A percentile compares a stretch with the other conserved stretches of the same genome.
These are phyloP conservation scores for Solanum chacoense DNA, from an alignment of 305 asterid genomes.

Conservation along the genomic window DNA sequence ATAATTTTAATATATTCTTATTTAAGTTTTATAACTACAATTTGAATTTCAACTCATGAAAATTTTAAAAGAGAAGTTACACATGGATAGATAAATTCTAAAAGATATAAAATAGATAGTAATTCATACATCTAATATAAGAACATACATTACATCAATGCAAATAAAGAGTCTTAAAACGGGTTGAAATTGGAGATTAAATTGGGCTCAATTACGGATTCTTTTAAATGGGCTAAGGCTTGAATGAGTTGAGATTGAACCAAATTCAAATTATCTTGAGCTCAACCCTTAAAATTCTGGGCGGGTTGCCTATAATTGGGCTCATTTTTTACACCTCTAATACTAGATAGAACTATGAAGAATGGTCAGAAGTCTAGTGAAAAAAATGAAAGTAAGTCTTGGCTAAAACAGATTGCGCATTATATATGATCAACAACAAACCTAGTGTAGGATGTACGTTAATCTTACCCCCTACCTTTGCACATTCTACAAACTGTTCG, in stretches of 20 bases:
- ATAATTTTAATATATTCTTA: too few relatives aligned
- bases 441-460: neutral
- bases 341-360: neutral
- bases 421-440: neutral
- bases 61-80: neutral
- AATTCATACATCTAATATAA: neutral
- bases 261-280: neutral
- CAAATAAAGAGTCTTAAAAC: too few relatives aligned
- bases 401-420: neutral
- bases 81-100: neutral
- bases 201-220: neutral
- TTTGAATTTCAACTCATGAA: neutral
- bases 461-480: neutral
- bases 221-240: neutral
- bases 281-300: neutral
- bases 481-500: neutral
- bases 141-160: neutral
- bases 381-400: neutral
- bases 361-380: neutral
- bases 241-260: neutral
- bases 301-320: neutral
- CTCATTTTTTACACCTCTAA: neutral
- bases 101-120: neutral
- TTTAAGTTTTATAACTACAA: too few relatives aligned
- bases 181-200: neutral